Conservation (phyloP, 2,329 filamentous ascomycete genomes). For the Didymella pomorum region DNA sequence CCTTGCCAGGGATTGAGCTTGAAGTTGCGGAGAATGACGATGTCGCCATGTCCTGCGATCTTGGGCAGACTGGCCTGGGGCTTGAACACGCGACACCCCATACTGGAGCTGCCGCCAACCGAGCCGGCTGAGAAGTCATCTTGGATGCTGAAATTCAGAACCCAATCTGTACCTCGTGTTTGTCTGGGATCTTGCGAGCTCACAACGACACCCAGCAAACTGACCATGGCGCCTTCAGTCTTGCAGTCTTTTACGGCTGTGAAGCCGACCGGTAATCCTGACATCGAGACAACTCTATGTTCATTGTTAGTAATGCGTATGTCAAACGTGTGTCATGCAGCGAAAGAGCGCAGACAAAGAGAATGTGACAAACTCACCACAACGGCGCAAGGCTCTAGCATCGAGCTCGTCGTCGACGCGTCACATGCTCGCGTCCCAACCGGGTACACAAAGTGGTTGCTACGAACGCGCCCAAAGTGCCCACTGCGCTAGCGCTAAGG, state of each 20-base stretch:
- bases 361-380: not conserved
- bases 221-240: conserved; percentile 52
- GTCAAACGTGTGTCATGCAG: not conserved
- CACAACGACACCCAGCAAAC: conserved; percentile 74
- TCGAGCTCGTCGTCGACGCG: conserved; percentile 4
- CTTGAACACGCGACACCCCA: conserved; percentile 39
- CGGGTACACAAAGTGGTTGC: conserved; percentile 23
- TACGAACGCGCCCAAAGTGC: conserved; percentile 21
- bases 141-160: conserved; percentile 49
- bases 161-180: conserved; percentile 62
- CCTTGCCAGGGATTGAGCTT: conserved; percentile 28
- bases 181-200: conserved; percentile 65
- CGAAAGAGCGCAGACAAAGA: not conserved
- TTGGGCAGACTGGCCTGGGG: conserved; percentile 51
- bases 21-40: conserved; percentile 66
- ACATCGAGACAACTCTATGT: conserved; percentile 8
- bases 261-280: conserved; percentile 49
- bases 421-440: conserved; percentile 15
- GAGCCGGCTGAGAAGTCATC: conserved; percentile 44
- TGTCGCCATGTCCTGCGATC: conserved; percentile 62
- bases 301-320: not conserved
- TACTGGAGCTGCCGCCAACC: conserved; percentile 27
- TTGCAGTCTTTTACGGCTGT: conserved; percentile 54
- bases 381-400: not conserved
- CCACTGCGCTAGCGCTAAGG: conserved; percentile 26